phyloP scores from a whole-genome alignment of 164 flowering plant genomes.

The Platanus orientalis region DNA sequence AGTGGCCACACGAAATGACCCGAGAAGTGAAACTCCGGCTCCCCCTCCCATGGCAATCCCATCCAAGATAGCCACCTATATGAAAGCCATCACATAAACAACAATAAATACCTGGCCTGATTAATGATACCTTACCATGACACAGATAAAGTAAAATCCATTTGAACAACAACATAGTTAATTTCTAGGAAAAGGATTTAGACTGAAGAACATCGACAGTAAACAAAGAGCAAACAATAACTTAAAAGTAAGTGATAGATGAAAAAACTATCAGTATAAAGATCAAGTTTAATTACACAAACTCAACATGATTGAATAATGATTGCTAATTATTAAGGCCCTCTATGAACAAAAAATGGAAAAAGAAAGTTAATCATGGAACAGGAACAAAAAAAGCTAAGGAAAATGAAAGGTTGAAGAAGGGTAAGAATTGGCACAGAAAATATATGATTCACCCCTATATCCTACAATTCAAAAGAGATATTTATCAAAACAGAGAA shows the following conservation, averaged over 20 bases:
- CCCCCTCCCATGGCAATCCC: constrained; percentile 87
- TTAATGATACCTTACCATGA: background rate
- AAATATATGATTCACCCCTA: too few relatives aligned
- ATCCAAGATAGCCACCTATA: constrained; percentile 80
- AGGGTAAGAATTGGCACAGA: background rate
- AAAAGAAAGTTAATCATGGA: background rate
- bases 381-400: background rate
- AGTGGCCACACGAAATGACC: constrained; percentile 74
- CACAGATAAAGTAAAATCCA: background rate
- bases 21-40: constrained; percentile 76
- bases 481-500: too few relatives aligned
- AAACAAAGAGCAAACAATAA: background rate
- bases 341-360: background rate
- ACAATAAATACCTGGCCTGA: background rate
- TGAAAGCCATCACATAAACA: constrained; percentile 5
- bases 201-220: background rate
- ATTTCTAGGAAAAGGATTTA: background rate
- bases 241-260: background rate
- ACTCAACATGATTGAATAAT: background rate
- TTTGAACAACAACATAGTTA: background rate
- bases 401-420: background rate
- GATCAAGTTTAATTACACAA: background rate
- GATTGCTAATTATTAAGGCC: background rate
- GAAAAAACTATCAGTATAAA: background rate
- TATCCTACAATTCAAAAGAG: too few relatives aligned